phyloP scores from a whole-genome alignment of 768 basidiomycete genomes.

The Sarcodon aspratus region DNA sequence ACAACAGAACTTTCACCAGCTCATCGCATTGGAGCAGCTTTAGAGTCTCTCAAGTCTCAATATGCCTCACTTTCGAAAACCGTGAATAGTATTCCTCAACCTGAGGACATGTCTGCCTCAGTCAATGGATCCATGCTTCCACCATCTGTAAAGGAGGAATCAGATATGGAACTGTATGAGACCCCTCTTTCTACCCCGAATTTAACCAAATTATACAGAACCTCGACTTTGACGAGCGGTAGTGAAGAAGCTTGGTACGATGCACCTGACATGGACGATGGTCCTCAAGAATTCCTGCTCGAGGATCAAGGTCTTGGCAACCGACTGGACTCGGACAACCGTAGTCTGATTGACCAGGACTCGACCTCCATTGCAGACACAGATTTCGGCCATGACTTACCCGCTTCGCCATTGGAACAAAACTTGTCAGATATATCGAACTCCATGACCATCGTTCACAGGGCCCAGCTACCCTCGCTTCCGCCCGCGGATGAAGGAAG shows the following conservation, averaged over 20 bases:
- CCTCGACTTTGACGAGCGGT: constrained; percentile 9
- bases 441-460: constrained; percentile 22
- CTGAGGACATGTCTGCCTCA: constrained; percentile 14
- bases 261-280: constrained; percentile 48
- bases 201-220: constrained; percentile 5
- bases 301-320: constrained; percentile 14
- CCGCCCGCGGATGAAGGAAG: constrained; percentile 70
- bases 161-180: constrained; percentile 9
- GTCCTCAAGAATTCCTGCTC: constrained; percentile 61
- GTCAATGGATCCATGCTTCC: constrained; percentile 25
- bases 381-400: constrained; percentile 18
- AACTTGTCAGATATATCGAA: neutral
- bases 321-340: constrained; percentile 13
- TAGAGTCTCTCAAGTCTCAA: constrained; percentile 49
- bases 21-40: constrained; percentile 28
- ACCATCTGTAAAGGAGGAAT: constrained; percentile 37
- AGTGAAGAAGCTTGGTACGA: constrained; percentile 62
- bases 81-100: constrained; percentile 6
- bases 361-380: constrained; percentile 33
- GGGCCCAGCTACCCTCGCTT: constrained; percentile 49
- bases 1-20: neutral
- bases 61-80: constrained; percentile 38
- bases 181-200: constrained; percentile 4
- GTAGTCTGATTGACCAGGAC: constrained; percentile 19
- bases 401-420: constrained; percentile 3